These are phyloP conservation scores for Wickerhamomyces alni DNA, from an alignment of 805 yeast genomes.

Conservation along the genomic window DNA sequence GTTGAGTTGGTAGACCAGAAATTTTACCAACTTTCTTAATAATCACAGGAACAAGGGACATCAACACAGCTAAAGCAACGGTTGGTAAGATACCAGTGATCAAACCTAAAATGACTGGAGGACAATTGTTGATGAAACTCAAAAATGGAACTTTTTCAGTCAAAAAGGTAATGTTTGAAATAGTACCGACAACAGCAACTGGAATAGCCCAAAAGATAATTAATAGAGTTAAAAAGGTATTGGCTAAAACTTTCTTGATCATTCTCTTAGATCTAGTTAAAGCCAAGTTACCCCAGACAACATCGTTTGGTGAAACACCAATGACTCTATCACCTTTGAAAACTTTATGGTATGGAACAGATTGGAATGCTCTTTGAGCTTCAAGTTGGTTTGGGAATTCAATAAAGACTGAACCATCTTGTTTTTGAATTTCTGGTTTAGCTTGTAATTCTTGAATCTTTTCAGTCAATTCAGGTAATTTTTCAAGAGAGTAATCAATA, in stretches of 20 bases:
- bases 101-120: slow-evolving; percentile 64
- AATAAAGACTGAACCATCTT: slow-evolving; percentile 63
- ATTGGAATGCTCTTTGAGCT: slow-evolving; percentile 84
- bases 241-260: slow-evolving; percentile 51
- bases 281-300: slow-evolving; percentile 75
- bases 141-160: slow-evolving; percentile 70
- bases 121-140: slow-evolving; percentile 70
- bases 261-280: slow-evolving; percentile 52
- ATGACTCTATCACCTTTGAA: slow-evolving; percentile 37
- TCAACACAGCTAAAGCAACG: slow-evolving; percentile 69
- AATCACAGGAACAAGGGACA: slow-evolving; percentile 82
- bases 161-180: slow-evolving; percentile 78
- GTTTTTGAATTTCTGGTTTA: slow-evolving; percentile 40
- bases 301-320: slow-evolving; percentile 74
- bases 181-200: slow-evolving; percentile 93
- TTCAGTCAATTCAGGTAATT: slow-evolving; percentile 61
- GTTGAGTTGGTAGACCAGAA: slow-evolving; percentile 66
- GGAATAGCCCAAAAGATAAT: slow-evolving; percentile 95
- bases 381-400: slow-evolving; percentile 83
- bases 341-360: slow-evolving; percentile 48
- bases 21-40: slow-evolving; percentile 71
- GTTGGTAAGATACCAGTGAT: slow-evolving; percentile 88
- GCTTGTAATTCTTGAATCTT: slow-evolving; percentile 57
- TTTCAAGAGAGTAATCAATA: slow-evolving; percentile 62
- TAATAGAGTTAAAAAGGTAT: slow-evolving; percentile 54